Conservation (phyloP, 768 basidiomycete genomes). For the Naganishia kalamii region DNA sequence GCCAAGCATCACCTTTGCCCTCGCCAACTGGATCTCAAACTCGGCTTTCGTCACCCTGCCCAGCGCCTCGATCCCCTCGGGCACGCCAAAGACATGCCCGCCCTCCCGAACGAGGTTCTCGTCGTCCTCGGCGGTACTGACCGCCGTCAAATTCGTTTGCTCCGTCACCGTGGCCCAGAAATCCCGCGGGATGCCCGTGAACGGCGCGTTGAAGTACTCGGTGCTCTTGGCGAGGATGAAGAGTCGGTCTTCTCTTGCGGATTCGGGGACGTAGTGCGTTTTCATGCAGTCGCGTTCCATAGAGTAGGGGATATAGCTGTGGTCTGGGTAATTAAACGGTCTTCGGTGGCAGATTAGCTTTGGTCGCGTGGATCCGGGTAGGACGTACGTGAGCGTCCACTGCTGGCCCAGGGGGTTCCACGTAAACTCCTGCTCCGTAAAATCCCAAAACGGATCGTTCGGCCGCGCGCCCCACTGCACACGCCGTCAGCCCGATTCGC, state of each 20-base stretch:
- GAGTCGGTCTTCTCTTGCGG: constrained; percentile 25
- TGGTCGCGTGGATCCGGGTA: background rate
- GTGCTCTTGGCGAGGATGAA: constrained; percentile 40
- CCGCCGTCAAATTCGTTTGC: constrained; percentile 27
- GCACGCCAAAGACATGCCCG: constrained; percentile 22
- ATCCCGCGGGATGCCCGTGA: constrained; percentile 21
- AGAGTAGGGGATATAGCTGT: constrained; percentile 41
- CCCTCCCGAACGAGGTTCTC: constrained; percentile 7
- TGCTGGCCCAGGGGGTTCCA: constrained; percentile 40
- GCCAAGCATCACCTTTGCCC: constrained; percentile 38
- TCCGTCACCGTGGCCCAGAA: constrained; percentile 32
- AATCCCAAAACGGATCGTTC: constrained; percentile 33
- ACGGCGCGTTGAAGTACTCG: constrained; percentile 36
- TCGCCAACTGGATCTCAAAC: constrained; percentile 35
- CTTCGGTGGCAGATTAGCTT: constrained; percentile 22
- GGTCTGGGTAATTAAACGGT: constrained; percentile 32
- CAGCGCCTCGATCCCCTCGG: constrained; percentile 33
- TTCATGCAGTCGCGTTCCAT: constrained; percentile 38
- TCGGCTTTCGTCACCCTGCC: constrained; percentile 28
- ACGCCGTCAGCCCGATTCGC: too few relatives aligned
- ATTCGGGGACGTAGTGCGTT: constrained; percentile 24
- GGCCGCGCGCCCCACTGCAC: constrained; percentile 41
- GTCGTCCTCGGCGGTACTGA: constrained; percentile 31
- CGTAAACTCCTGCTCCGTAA: constrained; percentile 33
- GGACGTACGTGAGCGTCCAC: constrained; percentile 39